Evolutionary conservation across 306 rosid species (phyloP), one percentile per base, ranked within the genome.

Genomic region (Vigna reflexopilosa): DNA sequence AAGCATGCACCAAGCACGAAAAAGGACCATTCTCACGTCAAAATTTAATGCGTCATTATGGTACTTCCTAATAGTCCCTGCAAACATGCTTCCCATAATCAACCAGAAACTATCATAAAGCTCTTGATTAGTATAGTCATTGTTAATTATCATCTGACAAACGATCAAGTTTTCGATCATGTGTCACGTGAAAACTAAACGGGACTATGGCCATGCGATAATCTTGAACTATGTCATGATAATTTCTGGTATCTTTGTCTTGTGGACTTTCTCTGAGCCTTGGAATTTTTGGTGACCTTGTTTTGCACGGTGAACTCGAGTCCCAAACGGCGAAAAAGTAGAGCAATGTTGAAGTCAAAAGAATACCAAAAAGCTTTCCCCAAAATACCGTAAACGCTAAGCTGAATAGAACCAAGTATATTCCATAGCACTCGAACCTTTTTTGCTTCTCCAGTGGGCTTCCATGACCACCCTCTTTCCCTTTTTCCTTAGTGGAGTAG

Each of bases 291-390:
- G 45, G 69, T 45, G 62, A 19, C 77, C 2, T 68, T 67, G 70
- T 86, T 77, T 47, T 24, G 62, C 75, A 49, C n/a, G 38, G 54
- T 28, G 32, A 22, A 15, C 77, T 49, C 13, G 76, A 65, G 17
- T 32, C 62, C 58, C 72, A 77, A 19, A 70, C 49, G 77, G 82
- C 73, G 16, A 69, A 64, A 67, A 84, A 48, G 83, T 74, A 94
- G 2, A 92, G 75, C 80, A 64, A 89, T 5, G 81, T 73, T 58
- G 86, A 86, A 14, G 97, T 85, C 75, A 88, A 71, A 15, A 90
- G 5, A 24, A 91, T 83, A 0, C 86, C 95, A 63, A 67, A 48
- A 6, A 86, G 32, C 88, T 83, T 92, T 8, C 98, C 97, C 79
- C 84, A 86, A 15, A 89, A 67, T 24, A 94, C 83, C 0, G 93